Conservation (phyloP, 2,329 filamentous ascomycete genomes). For the Calonectria pseudoreteaudii region DNA sequence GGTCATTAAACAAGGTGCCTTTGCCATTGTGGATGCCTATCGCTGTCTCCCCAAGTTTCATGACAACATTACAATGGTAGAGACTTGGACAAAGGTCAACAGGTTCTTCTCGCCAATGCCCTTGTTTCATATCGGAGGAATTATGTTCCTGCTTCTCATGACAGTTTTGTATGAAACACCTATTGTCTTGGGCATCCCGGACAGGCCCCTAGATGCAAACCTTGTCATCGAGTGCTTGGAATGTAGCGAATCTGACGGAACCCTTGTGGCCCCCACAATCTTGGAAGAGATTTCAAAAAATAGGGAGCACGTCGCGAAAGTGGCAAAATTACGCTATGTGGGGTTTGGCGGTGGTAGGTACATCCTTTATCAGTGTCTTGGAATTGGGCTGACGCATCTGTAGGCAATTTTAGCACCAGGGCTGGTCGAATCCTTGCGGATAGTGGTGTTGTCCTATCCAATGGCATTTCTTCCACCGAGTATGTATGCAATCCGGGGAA, state of each 20-base stretch:
- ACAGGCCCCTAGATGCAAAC: slow-evolving; percentile 51
- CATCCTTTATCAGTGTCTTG: not conserved
- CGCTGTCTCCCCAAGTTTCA: slow-evolving; percentile 21
- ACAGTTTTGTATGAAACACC: slow-evolving; percentile 24
- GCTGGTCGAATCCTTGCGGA: slow-evolving; percentile 53
- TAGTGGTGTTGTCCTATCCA: slow-evolving; percentile 49
- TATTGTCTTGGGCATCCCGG: slow-evolving; percentile 45
- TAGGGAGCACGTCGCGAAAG: slow-evolving; percentile 42
- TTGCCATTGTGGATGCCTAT: slow-evolving; percentile 27
- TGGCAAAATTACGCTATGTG: slow-evolving; percentile 50
- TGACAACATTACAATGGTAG: not conserved
- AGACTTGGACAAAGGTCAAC: not conserved
- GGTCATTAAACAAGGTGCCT: slow-evolving; percentile 23
- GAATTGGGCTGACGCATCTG: not conserved
- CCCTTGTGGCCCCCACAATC: slow-evolving; percentile 52
- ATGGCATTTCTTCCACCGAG: slow-evolving; percentile 58
- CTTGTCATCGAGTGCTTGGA: slow-evolving; percentile 47
- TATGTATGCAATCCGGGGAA: slow-evolving; percentile 36
- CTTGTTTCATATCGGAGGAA: slow-evolving; percentile 36
- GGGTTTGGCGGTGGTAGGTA: slow-evolving; percentile 53
- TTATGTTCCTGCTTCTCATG: slow-evolving; percentile 24
- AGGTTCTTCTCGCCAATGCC: slow-evolving; percentile 34
- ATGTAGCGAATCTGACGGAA: slow-evolving; percentile 41
- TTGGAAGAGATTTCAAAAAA: slow-evolving; percentile 57
- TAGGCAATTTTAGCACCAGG: slow-evolving; percentile 52